A percentile compares a stretch with the other conserved stretches of the same genome.
phyloP scores from a whole-genome alignment of 176 grass and related monocot species.

The Thinopyrum elongatum region DNA sequence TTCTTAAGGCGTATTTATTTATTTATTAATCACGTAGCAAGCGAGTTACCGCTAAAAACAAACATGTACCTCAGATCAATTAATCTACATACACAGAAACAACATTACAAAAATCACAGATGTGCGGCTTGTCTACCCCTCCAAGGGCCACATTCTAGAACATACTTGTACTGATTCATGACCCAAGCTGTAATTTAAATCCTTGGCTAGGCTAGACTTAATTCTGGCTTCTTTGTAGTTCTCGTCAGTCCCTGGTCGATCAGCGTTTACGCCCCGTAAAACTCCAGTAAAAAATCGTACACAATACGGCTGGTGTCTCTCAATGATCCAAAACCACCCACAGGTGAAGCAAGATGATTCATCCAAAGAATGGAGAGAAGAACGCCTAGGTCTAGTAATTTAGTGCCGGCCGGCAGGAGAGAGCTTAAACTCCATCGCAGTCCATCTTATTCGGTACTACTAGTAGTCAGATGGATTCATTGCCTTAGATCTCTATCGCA shows the following conservation, averaged over 20 bases:
- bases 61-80: neutral
- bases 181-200: neutral
- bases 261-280: neutral
- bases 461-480: too few species aligned
- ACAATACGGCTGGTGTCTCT: neutral
- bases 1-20: neutral
- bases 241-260: neutral
- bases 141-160: slow-evolving; percentile 7
- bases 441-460: too few species aligned
- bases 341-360: neutral
- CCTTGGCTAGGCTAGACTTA: neutral
- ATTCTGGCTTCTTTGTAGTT: neutral
- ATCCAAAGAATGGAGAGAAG: too few species aligned
- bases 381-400: too few species aligned
- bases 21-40: neutral
- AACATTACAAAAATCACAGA: neutral
- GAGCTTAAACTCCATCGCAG: too few species aligned
- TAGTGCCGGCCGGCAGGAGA: too few species aligned
- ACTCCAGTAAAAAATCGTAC: neutral
- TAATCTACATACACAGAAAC: neutral
- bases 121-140: neutral
- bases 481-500: too few species aligned
- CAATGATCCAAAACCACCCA: neutral
- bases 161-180: neutral
- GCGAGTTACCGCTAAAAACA: neutral